These are phyloP conservation scores for Podospora didyma DNA, from an alignment of 495 filamentous ascomycete genomes.

Conservation along the genomic window DNA sequence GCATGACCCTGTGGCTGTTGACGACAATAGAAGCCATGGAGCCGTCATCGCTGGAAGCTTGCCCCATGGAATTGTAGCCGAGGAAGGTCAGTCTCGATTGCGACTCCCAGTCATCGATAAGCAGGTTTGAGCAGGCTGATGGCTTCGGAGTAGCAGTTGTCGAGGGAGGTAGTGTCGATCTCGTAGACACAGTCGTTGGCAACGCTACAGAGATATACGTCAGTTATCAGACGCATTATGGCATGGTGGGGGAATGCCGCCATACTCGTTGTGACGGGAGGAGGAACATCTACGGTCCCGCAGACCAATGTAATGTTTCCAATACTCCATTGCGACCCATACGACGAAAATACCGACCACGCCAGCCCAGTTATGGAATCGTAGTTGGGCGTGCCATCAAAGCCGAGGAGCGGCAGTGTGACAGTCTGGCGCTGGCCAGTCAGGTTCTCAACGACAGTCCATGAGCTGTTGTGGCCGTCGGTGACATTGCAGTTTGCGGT, in stretches of 20 bases:
- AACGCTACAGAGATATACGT: background rate
- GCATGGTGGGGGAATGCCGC: background rate
- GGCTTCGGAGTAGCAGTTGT: conserved; percentile 7
- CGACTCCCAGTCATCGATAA: conserved; percentile 60
- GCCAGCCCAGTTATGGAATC: conserved; percentile 49
- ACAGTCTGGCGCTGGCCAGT: conserved; percentile 50
- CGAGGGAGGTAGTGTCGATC: conserved; percentile 10
- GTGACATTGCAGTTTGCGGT: conserved; percentile 33
- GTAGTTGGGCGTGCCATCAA: conserved; percentile 45
- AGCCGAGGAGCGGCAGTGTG: conserved; percentile 49
- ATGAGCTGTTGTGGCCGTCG: conserved; percentile 43
- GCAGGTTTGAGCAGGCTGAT: conserved; percentile 41
- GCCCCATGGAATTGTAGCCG: conserved; percentile 56
- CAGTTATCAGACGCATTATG: background rate
- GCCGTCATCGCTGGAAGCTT: conserved; percentile 56
- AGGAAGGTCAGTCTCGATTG: conserved; percentile 63
- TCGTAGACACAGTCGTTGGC: conserved; percentile 12
- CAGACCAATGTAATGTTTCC: conserved; percentile 52
- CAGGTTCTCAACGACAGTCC: conserved; percentile 41
- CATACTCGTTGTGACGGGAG: conserved; percentile 19
- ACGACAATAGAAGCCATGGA: conserved; percentile 57
- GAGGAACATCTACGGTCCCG: conserved; percentile 16
- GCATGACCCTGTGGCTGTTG: conserved; percentile 43
- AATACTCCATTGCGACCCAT: conserved; percentile 43
- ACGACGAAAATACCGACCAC: conserved; percentile 47